Conservation (phyloP, 2,329 filamentous ascomycete genomes). For the Colletotrichum noveboracense region DNA sequence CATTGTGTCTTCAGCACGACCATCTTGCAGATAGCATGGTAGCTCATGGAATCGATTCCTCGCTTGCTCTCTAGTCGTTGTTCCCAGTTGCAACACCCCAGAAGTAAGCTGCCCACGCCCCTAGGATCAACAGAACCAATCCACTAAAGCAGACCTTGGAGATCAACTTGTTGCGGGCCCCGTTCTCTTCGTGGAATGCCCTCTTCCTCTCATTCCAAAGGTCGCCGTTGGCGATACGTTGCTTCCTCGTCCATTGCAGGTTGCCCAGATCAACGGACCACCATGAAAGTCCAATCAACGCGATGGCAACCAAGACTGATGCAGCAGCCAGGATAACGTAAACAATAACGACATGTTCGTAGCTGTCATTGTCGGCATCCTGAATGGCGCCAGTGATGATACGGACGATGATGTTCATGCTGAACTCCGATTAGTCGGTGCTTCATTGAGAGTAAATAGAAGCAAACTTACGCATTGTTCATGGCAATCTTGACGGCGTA, state of each 20-base stretch:
- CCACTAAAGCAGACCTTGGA: conserved; percentile 47
- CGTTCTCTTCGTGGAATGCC: conserved; percentile 37
- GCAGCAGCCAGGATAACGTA: conserved; percentile 59
- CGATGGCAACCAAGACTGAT: conserved; percentile 49
- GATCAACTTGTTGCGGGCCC: conserved; percentile 42
- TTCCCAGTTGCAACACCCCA: conserved; percentile 64
- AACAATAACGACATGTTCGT: conserved; percentile 58
- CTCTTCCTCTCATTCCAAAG: conserved; percentile 39
- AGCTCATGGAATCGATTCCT: too few relatives aligned
- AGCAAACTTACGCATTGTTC: conserved; percentile 49
- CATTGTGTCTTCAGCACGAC: too few relatives aligned
- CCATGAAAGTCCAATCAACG: conserved; percentile 41
- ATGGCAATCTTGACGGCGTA: conserved; percentile 66
- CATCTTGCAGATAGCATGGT: too few relatives aligned
- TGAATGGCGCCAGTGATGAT: conserved; percentile 64
- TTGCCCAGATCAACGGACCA: conserved; percentile 45
- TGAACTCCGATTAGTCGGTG: conserved; percentile 20
- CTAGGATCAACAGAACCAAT: conserved; percentile 52
- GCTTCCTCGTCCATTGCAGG: conserved; percentile 64
- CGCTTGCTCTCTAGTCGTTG: conserved; percentile 28
- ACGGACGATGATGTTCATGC: conserved; percentile 65
- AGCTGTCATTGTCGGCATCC: conserved; percentile 61
- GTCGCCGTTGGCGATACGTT: conserved; percentile 50
- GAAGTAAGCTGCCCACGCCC: conserved; percentile 62
- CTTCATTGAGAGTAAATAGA: too few relatives aligned